Percentiles rank a stretch among this genome's conserved stretches.
phyloP scores from a whole-genome alignment of 2,329 filamentous ascomycete species.

The Neonectria punicea region DNA sequence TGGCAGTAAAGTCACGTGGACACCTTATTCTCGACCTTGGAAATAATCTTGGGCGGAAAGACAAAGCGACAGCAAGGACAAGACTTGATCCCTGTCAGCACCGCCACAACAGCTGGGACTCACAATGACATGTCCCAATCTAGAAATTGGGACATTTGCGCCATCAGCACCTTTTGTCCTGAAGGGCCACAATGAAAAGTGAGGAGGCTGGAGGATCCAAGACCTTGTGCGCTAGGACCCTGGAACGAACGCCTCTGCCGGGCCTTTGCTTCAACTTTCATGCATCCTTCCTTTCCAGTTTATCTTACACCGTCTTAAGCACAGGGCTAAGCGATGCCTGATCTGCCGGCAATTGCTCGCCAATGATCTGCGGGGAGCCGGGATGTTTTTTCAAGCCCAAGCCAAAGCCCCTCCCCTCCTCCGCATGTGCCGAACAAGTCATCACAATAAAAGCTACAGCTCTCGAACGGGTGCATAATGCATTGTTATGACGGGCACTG shows the following conservation, averaged over 20 bases:
- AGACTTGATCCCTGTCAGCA: neutral
- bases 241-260: neutral
- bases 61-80: neutral
- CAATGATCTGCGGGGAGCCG: constrained; percentile 9
- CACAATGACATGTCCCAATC: neutral
- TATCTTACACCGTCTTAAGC: neutral
- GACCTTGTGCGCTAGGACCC: neutral
- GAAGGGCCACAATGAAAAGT: neutral
- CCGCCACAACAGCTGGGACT: constrained; percentile 1
- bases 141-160: neutral
- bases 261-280: neutral
- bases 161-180: neutral
- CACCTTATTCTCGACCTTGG: neutral
- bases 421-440: constrained; percentile 10
- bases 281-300: neutral
- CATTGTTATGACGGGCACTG: neutral
- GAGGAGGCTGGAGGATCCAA: neutral
- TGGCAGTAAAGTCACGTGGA: too few relatives aligned
- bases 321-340: neutral
- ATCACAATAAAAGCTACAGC: neutral
- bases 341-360: constrained; percentile 5
- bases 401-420: neutral
- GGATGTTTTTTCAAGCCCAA: neutral
- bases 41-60: neutral
- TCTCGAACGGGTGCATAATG: neutral